Evolutionary conservation across 2,329 filamentous ascomycete genomes (phyloP), one percentile per base, ranked within the genome.

Genomic region (Verticillium nubilum): DNA sequence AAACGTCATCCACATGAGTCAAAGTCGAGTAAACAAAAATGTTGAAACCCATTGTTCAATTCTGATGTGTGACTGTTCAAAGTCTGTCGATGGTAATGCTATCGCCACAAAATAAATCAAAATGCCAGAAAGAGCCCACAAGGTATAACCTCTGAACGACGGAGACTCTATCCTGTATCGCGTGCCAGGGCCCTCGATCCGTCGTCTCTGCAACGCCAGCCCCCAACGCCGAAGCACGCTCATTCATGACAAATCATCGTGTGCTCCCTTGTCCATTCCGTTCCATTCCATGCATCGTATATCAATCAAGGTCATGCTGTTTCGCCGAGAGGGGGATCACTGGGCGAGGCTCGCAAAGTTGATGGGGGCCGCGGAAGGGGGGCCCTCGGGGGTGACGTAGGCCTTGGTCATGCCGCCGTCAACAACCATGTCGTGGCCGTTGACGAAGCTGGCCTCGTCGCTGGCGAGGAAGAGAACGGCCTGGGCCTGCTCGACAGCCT

Each of bases 401-500:
- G 92, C 91, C 82, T 90, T 97, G 69, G 87, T 94, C 91, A 99
- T 91, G 61, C 94, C 94, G 60, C 95, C 95, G 69, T 99, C 95
- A 27, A 98, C 92, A 4, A 96, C 89, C 77, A 98, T 96, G 72
- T 98, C 95, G 61, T 86, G 89, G 12, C 90, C 92, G 65, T 95
- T 96, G 69, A 96, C 90, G 68, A 96, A 96, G 79, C 89, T 91
- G 69, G 88, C 87, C 79, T 96, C 92, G 66, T 96, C 92, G 65
- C 88, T 92, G 9, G 92, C 92, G 62, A 96, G 76, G 78, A 96
- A 96, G 7, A 97, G 72, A 0, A 96, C 92, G 6, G 91, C 92
- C 64, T 96, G 89, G 0, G 92, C 92, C 79, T 96, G 92, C 80
- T 97, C 92, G 62, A 97, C 79, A n/a, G 93, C 91, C 80, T 97